Base-by-base conservation (phyloP, 2,329 filamentous ascomycete genomes). In the Endoconidiophora laricicola region DNA sequence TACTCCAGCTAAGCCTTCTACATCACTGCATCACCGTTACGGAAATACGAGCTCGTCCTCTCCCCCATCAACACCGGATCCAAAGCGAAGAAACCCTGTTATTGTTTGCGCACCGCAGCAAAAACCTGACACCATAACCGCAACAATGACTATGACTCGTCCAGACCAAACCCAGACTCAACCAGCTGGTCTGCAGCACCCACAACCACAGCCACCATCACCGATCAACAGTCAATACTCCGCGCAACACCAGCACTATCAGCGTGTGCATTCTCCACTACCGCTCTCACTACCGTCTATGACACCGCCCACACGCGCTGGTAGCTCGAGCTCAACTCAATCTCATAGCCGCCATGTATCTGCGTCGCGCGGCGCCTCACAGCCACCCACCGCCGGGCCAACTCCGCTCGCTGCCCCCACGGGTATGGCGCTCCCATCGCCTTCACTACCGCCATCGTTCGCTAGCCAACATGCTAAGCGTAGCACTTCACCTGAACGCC, bases 401-500 rank as follows among this genome's bases (percentile, higher is more conserved):
- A 50, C 40, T 6, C 47, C 52, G 12, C 33, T 49, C 18, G 47
- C 52, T 16, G 48, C 51, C 5, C 49, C 53, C 6, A 48, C 45
- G 20, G 47, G 40, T 37, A 53, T 52, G 49, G 45, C 44, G 9
- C 18, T 47, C 9, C 44, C 51, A n/a, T 51, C 55, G 14, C 44
- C 41, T 9, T 43, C 38, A n/a, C 48, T 44, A 18, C 48, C 48
- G 33, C 54, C 41, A 41, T 49, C 26, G n/a, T 54, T 49, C 43
- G 48, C 47, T 7, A 52, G 37, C 4, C 49, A 37, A 9, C 26
- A 41, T 5, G 10, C 49, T 20, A 52, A 61, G 22, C 65, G 65
- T 40, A 60, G 66, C 37, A 61, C 66, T 33, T 72, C 71, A 16
- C 72, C 73, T 2, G 58, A 59, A 26, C 65, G 67, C 26, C 73